Evolutionary conservation across 2,329 filamentous ascomycete genomes (phyloP).

Genomic region (Sporothrix pallida): DNA sequence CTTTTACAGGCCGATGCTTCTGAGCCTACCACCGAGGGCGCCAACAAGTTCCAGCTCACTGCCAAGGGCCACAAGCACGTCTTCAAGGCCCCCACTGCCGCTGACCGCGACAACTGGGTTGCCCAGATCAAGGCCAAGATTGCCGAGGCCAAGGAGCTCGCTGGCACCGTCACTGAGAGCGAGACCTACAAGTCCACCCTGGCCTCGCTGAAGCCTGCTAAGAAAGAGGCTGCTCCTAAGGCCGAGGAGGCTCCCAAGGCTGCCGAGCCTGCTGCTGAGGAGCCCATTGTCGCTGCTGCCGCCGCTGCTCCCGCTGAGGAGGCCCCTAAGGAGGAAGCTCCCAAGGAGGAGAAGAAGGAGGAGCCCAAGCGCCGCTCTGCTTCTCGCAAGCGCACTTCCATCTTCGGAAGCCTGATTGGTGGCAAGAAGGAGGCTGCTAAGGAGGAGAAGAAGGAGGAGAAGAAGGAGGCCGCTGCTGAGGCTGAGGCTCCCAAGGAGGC

Average conservation of each 20-base stretch:
- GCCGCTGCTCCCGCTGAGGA: conserved; percentile 42
- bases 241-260: conserved; percentile 46
- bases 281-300: conserved; percentile 34
- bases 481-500: conserved; percentile 48
- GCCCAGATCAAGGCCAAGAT: conserved; percentile 81
- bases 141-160: conserved; percentile 81
- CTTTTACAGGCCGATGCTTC: conserved; percentile 60
- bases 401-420: conserved; percentile 64
- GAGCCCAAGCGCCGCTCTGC: conserved; percentile 65
- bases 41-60: conserved; percentile 84
- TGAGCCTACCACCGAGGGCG: conserved; percentile 76
- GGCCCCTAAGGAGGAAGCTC: conserved; percentile 41
- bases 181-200: conserved; percentile 89
- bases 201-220: conserved; percentile 67
- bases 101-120: conserved; percentile 93
- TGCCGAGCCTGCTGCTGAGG: conserved; percentile 33
- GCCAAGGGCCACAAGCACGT: conserved; percentile 87
- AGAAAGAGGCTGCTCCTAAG: conserved; percentile 53
- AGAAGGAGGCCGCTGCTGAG: conserved; percentile 43
- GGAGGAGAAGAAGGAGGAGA: conserved; percentile 52
- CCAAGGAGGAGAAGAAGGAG: conserved; percentile 57
- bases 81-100: conserved; percentile 78
- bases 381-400: conserved; percentile 69
- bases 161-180: conserved; percentile 72
- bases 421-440: conserved; percentile 54